Percentiles rank a stretch among this genome's conserved stretches.
phyloP scores from a whole-genome alignment of 2,329 filamentous ascomycete genomes.

The Pseudogymnoascus sp. region DNA sequence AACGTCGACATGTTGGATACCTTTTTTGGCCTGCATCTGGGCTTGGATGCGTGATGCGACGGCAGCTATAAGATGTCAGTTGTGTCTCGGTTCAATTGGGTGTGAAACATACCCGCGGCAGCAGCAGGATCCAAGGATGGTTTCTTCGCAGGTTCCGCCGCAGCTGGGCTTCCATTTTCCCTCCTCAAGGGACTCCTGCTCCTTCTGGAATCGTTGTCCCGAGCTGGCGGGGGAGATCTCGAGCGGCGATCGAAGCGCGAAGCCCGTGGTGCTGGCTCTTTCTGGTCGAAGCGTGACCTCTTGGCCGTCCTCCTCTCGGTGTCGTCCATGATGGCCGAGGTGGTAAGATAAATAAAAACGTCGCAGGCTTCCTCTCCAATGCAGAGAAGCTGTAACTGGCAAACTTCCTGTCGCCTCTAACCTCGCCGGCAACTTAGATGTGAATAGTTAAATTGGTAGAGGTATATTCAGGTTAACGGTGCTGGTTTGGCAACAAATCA shows the following conservation, averaged over 20 bases:
- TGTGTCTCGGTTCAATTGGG: conserved; percentile 1
- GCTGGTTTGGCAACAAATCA: neutral
- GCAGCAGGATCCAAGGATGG: conserved; percentile 59
- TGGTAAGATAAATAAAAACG: neutral
- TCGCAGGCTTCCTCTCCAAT: neutral
- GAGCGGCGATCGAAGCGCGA: conserved; percentile 91
- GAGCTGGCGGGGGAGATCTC: conserved; percentile 61
- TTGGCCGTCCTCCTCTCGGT: conserved; percentile 64
- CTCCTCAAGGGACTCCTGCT: conserved; percentile 62
- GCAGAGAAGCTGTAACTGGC: neutral
- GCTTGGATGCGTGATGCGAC: conserved; percentile 84
- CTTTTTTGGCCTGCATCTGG: conserved; percentile 75
- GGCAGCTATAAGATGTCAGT: conserved; percentile 48
- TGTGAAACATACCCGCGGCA: conserved; percentile 56
- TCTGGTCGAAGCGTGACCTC: conserved; percentile 91
- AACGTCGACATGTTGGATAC: conserved; percentile 82
- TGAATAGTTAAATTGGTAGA: neutral
- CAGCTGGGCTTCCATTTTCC: conserved; percentile 21
- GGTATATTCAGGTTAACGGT: neutral
- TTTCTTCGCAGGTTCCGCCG: conserved; percentile 31
- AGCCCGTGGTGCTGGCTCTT: conserved; percentile 65
- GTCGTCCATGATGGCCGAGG: conserved; percentile 55
- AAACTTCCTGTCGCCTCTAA: neutral
- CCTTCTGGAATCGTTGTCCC: conserved; percentile 60
- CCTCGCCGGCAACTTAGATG: neutral